Evolutionary conservation across 2,329 filamentous ascomycete genomes (phyloP).

Genomic region (Ophiostoma pallidulum): DNA sequence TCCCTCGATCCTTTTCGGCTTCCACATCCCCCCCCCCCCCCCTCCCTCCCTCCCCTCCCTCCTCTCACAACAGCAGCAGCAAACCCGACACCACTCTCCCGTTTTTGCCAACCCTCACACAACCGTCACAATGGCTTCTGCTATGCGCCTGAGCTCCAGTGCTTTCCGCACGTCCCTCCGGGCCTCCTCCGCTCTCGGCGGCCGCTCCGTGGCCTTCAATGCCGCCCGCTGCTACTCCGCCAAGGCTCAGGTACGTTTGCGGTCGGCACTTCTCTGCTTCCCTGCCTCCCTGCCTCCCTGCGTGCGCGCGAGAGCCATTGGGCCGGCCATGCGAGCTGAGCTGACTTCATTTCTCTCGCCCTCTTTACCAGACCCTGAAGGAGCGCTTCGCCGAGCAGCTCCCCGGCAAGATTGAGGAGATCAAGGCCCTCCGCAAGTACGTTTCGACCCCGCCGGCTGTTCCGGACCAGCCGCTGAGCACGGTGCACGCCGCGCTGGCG

Average conservation of each 20-base stretch:
- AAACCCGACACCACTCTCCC: neutral
- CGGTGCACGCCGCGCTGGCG: neutral
- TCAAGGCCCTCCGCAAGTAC: conserved; percentile 96
- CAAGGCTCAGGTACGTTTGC: conserved; percentile 64
- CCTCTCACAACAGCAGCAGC: conserved; percentile 9
- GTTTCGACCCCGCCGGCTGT: conserved; percentile 29
- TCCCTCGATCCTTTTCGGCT: conserved; percentile 7
- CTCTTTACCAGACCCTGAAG: conserved; percentile 78
- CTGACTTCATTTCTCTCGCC: conserved; percentile 13
- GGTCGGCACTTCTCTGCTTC: neutral
- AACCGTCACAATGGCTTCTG: conserved; percentile 61
- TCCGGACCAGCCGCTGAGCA: no score
- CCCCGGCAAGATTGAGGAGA: conserved; percentile 95
- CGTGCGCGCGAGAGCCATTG: no score
- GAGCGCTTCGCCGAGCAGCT: conserved; percentile 95
- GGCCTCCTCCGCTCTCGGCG: conserved; percentile 52
- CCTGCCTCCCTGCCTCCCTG: no score
- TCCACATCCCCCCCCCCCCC: neutral
- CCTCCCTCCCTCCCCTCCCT: conserved; percentile 16
- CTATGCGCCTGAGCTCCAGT: conserved; percentile 71
- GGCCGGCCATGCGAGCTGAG: no score
- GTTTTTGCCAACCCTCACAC: neutral
- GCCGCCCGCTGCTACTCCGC: conserved; percentile 85
- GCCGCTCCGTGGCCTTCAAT: conserved; percentile 66
- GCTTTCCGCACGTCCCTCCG: conserved; percentile 69